These are phyloP conservation scores for Leucocoprinus gongylophorus DNA, from an alignment of 1,284 basidiomycete species.

Conservation along the genomic window DNA sequence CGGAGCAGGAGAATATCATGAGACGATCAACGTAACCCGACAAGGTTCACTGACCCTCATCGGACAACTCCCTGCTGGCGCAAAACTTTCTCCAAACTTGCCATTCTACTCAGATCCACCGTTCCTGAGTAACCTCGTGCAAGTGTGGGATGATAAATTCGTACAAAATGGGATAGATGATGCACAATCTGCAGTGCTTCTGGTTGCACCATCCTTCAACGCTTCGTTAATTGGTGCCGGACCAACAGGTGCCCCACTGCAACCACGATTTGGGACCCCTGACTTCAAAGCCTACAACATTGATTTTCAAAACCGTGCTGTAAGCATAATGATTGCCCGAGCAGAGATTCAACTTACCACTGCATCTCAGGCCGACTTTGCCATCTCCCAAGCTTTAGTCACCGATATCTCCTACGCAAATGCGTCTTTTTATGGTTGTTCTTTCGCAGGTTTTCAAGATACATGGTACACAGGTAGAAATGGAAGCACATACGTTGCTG, in stretches of 20 bases:
- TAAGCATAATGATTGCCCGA: slow-evolving; percentile 22
- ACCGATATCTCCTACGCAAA: slow-evolving; percentile 56
- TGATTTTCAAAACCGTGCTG: slow-evolving; percentile 60
- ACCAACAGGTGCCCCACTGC: slow-evolving; percentile 47
- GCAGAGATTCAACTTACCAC: neutral
- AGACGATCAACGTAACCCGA: slow-evolving; percentile 51
- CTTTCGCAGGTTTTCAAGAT: slow-evolving; percentile 58
- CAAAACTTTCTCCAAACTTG: slow-evolving; percentile 26
- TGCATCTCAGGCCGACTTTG: slow-evolving; percentile 41
- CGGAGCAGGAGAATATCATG: slow-evolving; percentile 54
- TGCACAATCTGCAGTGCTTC: slow-evolving; percentile 46
- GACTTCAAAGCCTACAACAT: slow-evolving; percentile 65
- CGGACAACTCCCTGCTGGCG: slow-evolving; percentile 18
- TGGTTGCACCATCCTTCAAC: slow-evolving; percentile 43
- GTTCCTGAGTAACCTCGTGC: slow-evolving; percentile 44
- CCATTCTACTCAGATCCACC: slow-evolving; percentile 23
- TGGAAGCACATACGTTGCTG: slow-evolving; percentile 52
- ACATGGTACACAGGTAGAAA: slow-evolving; percentile 60
- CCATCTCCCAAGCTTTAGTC: slow-evolving; percentile 53
- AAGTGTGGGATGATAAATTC: slow-evolving; percentile 44
- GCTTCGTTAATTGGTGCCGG: slow-evolving; percentile 50
- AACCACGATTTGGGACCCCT: slow-evolving; percentile 46
- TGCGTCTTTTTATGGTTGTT: slow-evolving; percentile 62
- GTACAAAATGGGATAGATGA: slow-evolving; percentile 42
- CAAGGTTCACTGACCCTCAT: slow-evolving; percentile 49